phyloP scores from a whole-genome alignment of 1,284 basidiomycete species.

The Amylostereum areolatum region DNA sequence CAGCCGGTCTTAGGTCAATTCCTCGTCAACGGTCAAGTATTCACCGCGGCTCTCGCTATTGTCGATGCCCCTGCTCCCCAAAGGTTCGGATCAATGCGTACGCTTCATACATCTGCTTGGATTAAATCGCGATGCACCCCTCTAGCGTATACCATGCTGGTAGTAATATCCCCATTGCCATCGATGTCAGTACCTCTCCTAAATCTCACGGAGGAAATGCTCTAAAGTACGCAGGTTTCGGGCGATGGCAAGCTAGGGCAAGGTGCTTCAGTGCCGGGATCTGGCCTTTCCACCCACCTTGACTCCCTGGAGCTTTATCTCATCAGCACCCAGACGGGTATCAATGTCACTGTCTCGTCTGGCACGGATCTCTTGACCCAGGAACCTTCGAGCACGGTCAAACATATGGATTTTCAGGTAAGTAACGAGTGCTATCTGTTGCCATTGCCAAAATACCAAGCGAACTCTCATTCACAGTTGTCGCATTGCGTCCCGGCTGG shows the following conservation, averaged over 20 bases:
- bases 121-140: neutral
- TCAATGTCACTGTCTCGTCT: conserved; percentile 41
- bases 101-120: no score
- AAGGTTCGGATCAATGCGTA: conserved; percentile 26
- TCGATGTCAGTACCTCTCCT: conserved; percentile 31
- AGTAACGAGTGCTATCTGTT: conserved; percentile 16
- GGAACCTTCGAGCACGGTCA: conserved; percentile 41
- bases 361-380: conserved; percentile 33
- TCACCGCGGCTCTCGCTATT: conserved; percentile 43
- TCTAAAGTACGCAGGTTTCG: conserved; percentile 29
- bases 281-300: conserved; percentile 31
- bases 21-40: conserved; percentile 33
- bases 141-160: conserved; percentile 25
- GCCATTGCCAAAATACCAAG: no score
- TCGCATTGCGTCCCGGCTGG: neutral
- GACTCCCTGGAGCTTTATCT: conserved; percentile 43
- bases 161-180: conserved; percentile 32
- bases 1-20: conserved; percentile 19
- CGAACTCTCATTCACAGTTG: no score
- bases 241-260: conserved; percentile 36
- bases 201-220: neutral
- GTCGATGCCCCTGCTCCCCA: conserved; percentile 38
- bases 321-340: conserved; percentile 32
- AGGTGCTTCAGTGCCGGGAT: conserved; percentile 27
- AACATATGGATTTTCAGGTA: conserved; percentile 39